Percentiles rank a stretch among this genome's conserved stretches.
These are phyloP conservation scores for Ceratocystis lukuohia DNA, from an alignment of 2,329 filamentous ascomycete genomes.

Conservation along the genomic window DNA sequence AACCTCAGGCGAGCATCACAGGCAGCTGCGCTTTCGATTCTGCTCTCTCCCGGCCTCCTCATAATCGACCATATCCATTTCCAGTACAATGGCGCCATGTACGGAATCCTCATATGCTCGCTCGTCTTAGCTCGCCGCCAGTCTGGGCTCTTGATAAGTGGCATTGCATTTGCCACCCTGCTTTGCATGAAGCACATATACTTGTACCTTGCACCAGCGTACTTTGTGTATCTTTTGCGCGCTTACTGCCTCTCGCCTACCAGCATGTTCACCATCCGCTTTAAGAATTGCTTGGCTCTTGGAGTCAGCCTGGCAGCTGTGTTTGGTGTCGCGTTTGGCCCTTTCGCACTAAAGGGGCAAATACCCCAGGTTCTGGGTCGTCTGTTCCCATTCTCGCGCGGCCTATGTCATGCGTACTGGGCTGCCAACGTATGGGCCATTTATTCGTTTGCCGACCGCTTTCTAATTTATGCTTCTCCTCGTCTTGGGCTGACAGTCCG, in stretches of 20 bases:
- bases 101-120: constrained; percentile 77
- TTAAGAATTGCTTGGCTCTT: constrained; percentile 72
- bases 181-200: constrained; percentile 98
- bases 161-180: constrained; percentile 68
- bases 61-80: constrained; percentile 99
- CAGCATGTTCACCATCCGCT: constrained; percentile 61
- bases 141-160: constrained; percentile 63
- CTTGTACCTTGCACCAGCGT: constrained; percentile 87
- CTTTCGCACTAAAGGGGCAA: constrained; percentile 71
- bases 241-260: constrained; percentile 72
- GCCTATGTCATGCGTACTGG: constrained; percentile 96
- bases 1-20: constrained; percentile 63
- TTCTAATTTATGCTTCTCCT: constrained; percentile 76
- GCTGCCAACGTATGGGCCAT: constrained; percentile 94
- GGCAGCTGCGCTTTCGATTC: constrained; percentile 72
- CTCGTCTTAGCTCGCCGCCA: constrained; percentile 67
- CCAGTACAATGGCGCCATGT: constrained; percentile 96
- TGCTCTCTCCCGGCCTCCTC: constrained; percentile 81
- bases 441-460: constrained; percentile 80
- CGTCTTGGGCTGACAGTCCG: constrained; percentile 63
- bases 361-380: constrained; percentile 70
- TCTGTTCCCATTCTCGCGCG: constrained; percentile 85
- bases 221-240: constrained; percentile 86
- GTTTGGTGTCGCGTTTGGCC: constrained; percentile 73
- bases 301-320: constrained; percentile 57